These are phyloP conservation scores for Penicillium sp. DNA, from an alignment of 2,329 filamentous ascomycete species.

Conservation along the genomic window DNA sequence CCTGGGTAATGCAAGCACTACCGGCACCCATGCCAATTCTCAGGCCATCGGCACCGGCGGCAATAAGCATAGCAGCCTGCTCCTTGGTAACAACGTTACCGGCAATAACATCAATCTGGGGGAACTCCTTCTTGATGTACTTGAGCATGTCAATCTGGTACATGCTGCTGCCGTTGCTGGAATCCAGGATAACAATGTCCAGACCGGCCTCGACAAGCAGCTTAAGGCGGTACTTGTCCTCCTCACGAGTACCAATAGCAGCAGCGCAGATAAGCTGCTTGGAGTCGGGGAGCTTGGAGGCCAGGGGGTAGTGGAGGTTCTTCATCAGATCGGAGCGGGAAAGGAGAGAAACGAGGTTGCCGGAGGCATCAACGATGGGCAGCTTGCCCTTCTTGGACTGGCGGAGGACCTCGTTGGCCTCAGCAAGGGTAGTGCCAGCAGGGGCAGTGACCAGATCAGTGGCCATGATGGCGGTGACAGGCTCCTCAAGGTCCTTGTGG, in stretches of 20 bases:
- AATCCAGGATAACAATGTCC: slow-evolving; percentile 94
- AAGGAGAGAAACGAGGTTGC: slow-evolving; percentile 89
- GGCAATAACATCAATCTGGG: slow-evolving; percentile 89
- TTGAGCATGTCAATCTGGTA: slow-evolving; percentile 99
- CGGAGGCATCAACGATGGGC: slow-evolving; percentile 82
- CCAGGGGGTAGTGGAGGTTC: slow-evolving; percentile 95
- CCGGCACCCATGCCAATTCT: slow-evolving; percentile 99
- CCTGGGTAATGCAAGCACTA: slow-evolving; percentile 97
- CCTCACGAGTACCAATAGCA: slow-evolving; percentile 91
- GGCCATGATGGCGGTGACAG: slow-evolving; percentile 91
- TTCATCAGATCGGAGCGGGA: slow-evolving; percentile 96
- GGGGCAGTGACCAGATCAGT: slow-evolving; percentile 89
- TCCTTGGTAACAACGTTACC: slow-evolving; percentile 98
- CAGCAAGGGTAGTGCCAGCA: slow-evolving; percentile 78
- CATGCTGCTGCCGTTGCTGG: slow-evolving; percentile 96
- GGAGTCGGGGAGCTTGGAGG: slow-evolving; percentile 93
- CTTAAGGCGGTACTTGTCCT: slow-evolving; percentile 85
- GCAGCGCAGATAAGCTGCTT: slow-evolving; percentile 97
- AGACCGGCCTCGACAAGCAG: slow-evolving; percentile 93
- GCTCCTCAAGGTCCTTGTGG: slow-evolving; percentile 73
- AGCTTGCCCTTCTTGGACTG: slow-evolving; percentile 99
- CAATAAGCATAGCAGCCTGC: slow-evolving; percentile 90
- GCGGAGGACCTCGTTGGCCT: slow-evolving; percentile 92
- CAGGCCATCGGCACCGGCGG: slow-evolving; percentile 91
- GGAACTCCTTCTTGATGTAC: slow-evolving; percentile 88